A percentile compares a stretch with the other conserved stretches of the same genome.
These are phyloP conservation scores for Elaeagnus macrophylla DNA, from an alignment of 306 rosid genomes.

Conservation along the genomic window DNA sequence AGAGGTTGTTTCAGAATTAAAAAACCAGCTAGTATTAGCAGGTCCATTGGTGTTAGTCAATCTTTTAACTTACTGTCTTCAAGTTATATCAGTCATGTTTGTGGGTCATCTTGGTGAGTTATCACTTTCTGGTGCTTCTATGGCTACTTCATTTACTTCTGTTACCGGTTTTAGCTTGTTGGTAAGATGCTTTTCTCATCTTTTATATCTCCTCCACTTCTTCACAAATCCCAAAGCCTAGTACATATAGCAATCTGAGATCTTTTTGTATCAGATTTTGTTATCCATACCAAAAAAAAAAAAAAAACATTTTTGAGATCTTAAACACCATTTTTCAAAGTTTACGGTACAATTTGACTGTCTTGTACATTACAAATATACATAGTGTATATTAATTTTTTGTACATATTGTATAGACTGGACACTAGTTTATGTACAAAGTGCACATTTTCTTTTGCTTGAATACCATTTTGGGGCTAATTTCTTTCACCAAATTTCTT, in stretches of 20 bases:
- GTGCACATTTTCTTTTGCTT: too few species aligned
- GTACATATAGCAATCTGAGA: not conserved
- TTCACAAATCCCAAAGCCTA: not conserved
- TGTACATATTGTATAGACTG: too few species aligned
- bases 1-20: constrained; percentile 23
- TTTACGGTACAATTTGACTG: too few species aligned
- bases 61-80: constrained; percentile 21
- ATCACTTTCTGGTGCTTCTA: constrained; percentile 34
- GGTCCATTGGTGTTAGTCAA: constrained; percentile 31
- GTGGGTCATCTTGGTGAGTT: constrained; percentile 43
- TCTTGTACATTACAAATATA: too few species aligned
- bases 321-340: too few species aligned
- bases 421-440: too few species aligned
- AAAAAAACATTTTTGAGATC: too few species aligned
- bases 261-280: too few species aligned
- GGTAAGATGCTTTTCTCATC: constrained; percentile 15
- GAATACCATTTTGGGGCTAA: too few species aligned
- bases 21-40: constrained; percentile 25
- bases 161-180: constrained; percentile 42
- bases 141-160: constrained; percentile 45
- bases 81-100: constrained; percentile 38
- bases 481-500: too few species aligned
- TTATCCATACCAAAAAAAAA: too few species aligned
- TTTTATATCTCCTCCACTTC: not conserved
- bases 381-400: too few species aligned